Base-by-base conservation (phyloP, 306 rosid genomes). In the Arachis hypogaea region DNA sequence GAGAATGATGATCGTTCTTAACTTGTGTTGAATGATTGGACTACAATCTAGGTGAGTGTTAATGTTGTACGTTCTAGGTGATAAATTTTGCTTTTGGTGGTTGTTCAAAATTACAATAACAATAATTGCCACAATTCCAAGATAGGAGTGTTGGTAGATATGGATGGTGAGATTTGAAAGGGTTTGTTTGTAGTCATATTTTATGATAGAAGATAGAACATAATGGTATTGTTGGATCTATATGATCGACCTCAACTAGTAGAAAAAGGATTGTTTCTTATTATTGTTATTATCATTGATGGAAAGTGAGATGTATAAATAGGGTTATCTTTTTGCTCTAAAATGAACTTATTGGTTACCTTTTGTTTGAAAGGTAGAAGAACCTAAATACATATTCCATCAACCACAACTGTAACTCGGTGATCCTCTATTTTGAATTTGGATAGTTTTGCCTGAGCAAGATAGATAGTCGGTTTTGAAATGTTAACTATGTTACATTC, bases 11-110 rank as follows among this genome's bases (percentile, higher is more conserved):
- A 33, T 5, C 12, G 18, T 42, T 28, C 61, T 52, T 63, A 63
- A 22, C 44, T 18, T 78, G 64, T 77, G 43, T 61, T 52, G 16
- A 44, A 49, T 55, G 62, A 22, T 81, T 59, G 71, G 79, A 46
- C 69, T 14, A 28, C 69, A 22, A 49, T 78, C 63, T 7, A 28
- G 42, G 50, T 70, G 60, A 64, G 57, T 72, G 69, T 60, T 71
- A 14, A 56, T 36, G 54, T 10, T 64, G 58, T 52, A 52, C 28
- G 28, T 14, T 50, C 44, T 80, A 58, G 71, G 72, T 58, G 29
- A 22, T 66, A 43, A 11, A 68, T 56, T 54, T 63, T 42, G 45
- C 40, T 41, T 33, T 3, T 38, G 42, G 3, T 64, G 66, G 18
- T 60, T n/a, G 41, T 33, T 68, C 6, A 9, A 50, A 70, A 30